A percentile compares a stretch with the other conserved stretches of the same genome.
Conservation (phyloP, 2,329 filamentous ascomycete species). For the Ascosphaera pollenicola region DNA sequence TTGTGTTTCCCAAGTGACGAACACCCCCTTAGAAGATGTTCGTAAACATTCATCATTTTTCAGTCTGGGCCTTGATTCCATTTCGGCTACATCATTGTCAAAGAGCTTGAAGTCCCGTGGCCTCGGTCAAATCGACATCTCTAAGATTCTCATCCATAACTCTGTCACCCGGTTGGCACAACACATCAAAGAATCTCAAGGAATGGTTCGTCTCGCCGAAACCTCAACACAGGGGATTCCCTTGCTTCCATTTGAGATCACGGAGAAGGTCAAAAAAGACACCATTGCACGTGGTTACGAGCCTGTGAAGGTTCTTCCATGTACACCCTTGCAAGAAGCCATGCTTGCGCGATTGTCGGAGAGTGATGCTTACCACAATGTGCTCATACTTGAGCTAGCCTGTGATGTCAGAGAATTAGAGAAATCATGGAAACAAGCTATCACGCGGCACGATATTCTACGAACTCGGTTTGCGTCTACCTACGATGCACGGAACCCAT, state of each 20-base stretch:
- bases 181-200: conserved; percentile 4
- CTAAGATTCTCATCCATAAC: conserved; percentile 43
- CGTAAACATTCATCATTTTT: conserved; percentile 49
- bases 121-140: conserved; percentile 36
- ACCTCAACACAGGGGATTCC: background rate
- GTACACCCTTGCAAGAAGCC: conserved; percentile 68
- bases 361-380: conserved; percentile 46
- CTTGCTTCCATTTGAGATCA: background rate
- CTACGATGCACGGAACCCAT: conserved; percentile 29
- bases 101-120: conserved; percentile 29
- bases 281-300: background rate
- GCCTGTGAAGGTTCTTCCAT: conserved; percentile 27
- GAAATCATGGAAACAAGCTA: conserved; percentile 39
- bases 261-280: background rate
- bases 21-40: conserved; percentile 26
- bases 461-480: conserved; percentile 55
- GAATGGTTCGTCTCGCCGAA: background rate
- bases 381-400: conserved; percentile 39
- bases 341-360: conserved; percentile 45
- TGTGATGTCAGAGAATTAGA: conserved; percentile 29
- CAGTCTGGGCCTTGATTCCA: conserved; percentile 60
- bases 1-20: conserved; percentile 30
- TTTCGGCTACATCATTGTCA: conserved; percentile 54
- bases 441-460: conserved; percentile 49
- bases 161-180: conserved; percentile 39